phyloP scores from a whole-genome alignment of 2,329 filamentous ascomycete genomes.

The Pseudocercospora eumusae region DNA sequence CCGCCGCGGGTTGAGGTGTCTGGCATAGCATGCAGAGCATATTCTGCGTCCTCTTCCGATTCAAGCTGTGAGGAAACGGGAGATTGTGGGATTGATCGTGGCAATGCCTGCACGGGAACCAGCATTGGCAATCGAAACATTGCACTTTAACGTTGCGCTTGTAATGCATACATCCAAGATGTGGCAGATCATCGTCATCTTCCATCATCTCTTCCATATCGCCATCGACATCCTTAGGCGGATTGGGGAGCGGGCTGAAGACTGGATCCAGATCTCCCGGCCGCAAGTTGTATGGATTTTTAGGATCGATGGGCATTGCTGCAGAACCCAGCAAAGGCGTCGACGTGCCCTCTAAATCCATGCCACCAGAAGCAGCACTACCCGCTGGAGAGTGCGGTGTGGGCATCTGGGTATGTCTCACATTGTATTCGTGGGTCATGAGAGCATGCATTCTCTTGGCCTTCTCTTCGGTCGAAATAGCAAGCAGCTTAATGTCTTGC shows the following conservation, averaged over 20 bases:
- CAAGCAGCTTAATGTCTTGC: slow-evolving; percentile 50
- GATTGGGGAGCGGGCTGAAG: slow-evolving; percentile 38
- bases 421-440: slow-evolving; percentile 52
- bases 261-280: slow-evolving; percentile 39
- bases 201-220: slow-evolving; percentile 42
- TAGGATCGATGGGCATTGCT: slow-evolving; percentile 33
- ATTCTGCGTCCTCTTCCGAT: slow-evolving; percentile 80
- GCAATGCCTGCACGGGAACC: slow-evolving; percentile 95
- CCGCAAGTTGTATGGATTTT: slow-evolving; percentile 42
- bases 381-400: slow-evolving; percentile 9
- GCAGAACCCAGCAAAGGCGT: slow-evolving; percentile 24
- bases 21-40: slow-evolving; percentile 98
- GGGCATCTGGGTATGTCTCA: slow-evolving; percentile 20
- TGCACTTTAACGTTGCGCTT: slow-evolving; percentile 94
- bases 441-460: slow-evolving; percentile 52
- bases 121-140: slow-evolving; percentile 82
- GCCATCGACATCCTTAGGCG: slow-evolving; percentile 41
- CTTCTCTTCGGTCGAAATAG: slow-evolving; percentile 50
- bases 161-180: slow-evolving; percentile 86
- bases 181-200: slow-evolving; percentile 40
- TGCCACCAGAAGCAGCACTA: slow-evolving; percentile 14
- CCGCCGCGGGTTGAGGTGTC: slow-evolving; percentile 77
- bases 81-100: slow-evolving; percentile 79
- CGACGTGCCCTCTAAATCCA: slow-evolving; percentile 15
- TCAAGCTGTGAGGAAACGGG: slow-evolving; percentile 55